Base-by-base conservation (phyloP, 2,329 filamentous ascomycete species). In the Cladophialophora psammophila region DNA sequence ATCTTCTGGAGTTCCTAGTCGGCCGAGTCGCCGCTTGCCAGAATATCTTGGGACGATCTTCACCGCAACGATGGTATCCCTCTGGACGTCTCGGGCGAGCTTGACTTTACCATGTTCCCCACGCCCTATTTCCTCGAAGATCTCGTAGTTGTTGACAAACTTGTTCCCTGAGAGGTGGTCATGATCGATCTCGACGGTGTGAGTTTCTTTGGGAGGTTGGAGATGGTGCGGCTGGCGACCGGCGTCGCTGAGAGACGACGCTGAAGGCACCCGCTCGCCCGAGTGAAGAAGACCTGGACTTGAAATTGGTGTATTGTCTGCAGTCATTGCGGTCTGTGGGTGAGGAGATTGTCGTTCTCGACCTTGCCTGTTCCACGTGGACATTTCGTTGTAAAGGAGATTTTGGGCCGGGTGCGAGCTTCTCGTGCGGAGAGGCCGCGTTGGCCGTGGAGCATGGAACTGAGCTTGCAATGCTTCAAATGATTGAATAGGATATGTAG, bases 51-150 rank as follows among this genome's bases (percentile, higher is more conserved):
- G 93, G 55, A 99, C 96, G 74, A 99, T 99, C 82, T 99, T 99
- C 85, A 99, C 97, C 64, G 95, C 95, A 3, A 99, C 94, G 76
- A 90, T 90, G 61, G 92, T 89, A 68, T 86, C 86, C 1, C 87
- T 93, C 64, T 89, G 83, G 54, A 93, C 83, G 76, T 96, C 93
- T 62, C 93, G 88, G 56, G 94, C 95, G 56, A 97, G 85, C 81
- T 99, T 99, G 76, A 99, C 95, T 82, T 98, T 99, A 75, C 95
- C 95, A 77, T 99, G 95, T 74, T 97, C 92, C 59, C 95, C 95
- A 67, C 95, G 91, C 63, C 95, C 95, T 62, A 99, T 92, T 80
- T 99, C 95, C 78, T 96, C 92, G 71, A 98, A 91, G 74, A 99
- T 92, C 79, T 97, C 93, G 81, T 99, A 99, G 76, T 97, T 91